Base-by-base conservation (phyloP, 257 asterid genomes). In the Solanum bulbocastanum region DNA sequence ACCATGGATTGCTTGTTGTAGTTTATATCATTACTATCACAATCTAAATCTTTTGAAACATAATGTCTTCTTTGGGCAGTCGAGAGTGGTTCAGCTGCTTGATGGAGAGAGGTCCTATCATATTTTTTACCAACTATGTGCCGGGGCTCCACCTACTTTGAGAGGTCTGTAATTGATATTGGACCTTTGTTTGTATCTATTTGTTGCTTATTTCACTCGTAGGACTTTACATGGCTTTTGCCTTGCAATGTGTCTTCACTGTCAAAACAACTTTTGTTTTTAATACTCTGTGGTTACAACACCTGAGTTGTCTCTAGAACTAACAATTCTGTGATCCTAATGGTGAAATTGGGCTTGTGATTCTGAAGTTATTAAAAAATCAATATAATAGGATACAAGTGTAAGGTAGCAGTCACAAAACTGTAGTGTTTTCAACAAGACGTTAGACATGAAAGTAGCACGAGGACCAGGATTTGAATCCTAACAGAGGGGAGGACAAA, bases 71-170 rank as follows among this genome's bases (percentile, higher is more conserved):
- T 89, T 92, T 92, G 89, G 88, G 90, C 98, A 97, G 99, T 95
- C 98, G 16, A 96, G 98, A 91, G 98, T 95, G 85, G 98, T 96
- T 89, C 96, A 95, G 87, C 84, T 93, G 90, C 93, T 94, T 83
- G 89, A 88, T 83, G 98, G 98, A 83, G 99, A 97, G 89, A 93
- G 98, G 88, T 94, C 98, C 56, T 97, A 93, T 90, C 98, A 97
- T 90, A 91, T 97, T 90, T 95, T 97, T 91, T 96, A 97, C 90
- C 98, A 97, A 92, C 98, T 97, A 36, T 97, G 99, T 88, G 95
- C 95, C n/a, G 99, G 98, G 90, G 98, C 95, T 91, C 91, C 98
- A 83, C 83, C 95, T 87, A 87, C 81, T 90, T 96, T 97, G 88
- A 92, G 92, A 94, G 99, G 99, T 96, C 33, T 20, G 69, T 49